Conservation (phyloP, 345 rosid genomes). For the Firmiana major region DNA sequence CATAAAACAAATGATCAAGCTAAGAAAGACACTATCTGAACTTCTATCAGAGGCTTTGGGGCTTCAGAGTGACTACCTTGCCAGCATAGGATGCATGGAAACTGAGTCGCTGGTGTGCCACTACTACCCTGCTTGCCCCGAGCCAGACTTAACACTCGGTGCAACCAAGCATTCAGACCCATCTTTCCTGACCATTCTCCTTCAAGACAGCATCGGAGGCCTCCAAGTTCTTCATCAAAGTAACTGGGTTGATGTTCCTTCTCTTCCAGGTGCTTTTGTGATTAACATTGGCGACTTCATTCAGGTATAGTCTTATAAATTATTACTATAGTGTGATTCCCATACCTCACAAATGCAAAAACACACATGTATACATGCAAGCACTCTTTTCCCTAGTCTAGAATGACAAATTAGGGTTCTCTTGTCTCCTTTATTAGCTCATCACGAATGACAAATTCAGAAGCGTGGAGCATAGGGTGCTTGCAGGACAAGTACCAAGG, state of each 20-base stretch:
- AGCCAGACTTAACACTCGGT: constrained; percentile 45
- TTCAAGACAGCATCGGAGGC: constrained; percentile 45
- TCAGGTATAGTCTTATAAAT: constrained; percentile 29
- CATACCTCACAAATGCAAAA: not conserved
- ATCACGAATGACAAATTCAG: constrained; percentile 25
- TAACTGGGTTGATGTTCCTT: constrained; percentile 46
- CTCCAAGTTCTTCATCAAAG: constrained; percentile 42
- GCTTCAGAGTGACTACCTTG: constrained; percentile 31
- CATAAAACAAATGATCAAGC: constrained; percentile 26
- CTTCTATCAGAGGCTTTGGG: constrained; percentile 47
- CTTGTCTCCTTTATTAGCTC: constrained; percentile 16
- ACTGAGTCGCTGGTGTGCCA: constrained; percentile 38
- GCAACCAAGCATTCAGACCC: constrained; percentile 47
- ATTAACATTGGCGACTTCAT: constrained; percentile 49
- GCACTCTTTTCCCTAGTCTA: not conserved
- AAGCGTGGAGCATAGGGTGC: constrained; percentile 28
- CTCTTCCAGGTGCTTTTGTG: constrained; percentile 32
- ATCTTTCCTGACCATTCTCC: constrained; percentile 40
- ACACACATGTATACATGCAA: not conserved
- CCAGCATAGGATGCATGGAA: constrained; percentile 44
- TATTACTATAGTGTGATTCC: not conserved
- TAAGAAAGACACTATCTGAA: constrained; percentile 28
- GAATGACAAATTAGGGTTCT: not conserved
- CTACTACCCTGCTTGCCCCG: constrained; percentile 50
- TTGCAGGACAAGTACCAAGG: constrained; percentile 16